phyloP scores from a whole-genome alignment of 768 basidiomycete species.

The Tulasnella sp. region DNA sequence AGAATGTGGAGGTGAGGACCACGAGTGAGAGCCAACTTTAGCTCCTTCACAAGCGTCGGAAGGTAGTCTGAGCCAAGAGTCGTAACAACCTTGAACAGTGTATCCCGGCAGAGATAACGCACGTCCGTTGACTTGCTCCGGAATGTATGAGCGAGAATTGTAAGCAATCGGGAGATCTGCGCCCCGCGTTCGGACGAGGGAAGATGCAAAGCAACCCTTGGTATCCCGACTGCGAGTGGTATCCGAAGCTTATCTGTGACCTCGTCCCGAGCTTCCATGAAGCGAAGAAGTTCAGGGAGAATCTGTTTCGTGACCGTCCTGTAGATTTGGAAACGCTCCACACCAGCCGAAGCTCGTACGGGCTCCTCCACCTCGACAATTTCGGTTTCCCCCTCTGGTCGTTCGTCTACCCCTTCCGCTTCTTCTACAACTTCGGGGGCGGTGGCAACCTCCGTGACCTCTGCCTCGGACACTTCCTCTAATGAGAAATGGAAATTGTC shows the following conservation, averaged over 20 bases:
- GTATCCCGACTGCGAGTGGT: conserved; percentile 79
- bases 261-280: conserved; percentile 76
- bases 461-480: conserved; percentile 38
- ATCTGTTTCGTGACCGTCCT: conserved; percentile 60
- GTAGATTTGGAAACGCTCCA: conserved; percentile 37
- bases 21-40: conserved; percentile 74
- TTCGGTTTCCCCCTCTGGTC: conserved; percentile 22
- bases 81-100: conserved; percentile 69
- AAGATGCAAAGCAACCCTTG: conserved; percentile 72
- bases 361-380: conserved; percentile 23
- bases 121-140: conserved; percentile 93
- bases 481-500: conserved; percentile 90
- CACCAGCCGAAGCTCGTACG: conserved; percentile 37
- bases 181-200: conserved; percentile 53
- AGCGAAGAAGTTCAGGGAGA: conserved; percentile 68
- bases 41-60: conserved; percentile 62
- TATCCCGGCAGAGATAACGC: conserved; percentile 75
- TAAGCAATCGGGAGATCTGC: conserved; percentile 70
- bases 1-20: conserved; percentile 93
- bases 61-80: conserved; percentile 68
- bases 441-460: background rate
- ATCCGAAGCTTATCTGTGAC: conserved; percentile 81
- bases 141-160: conserved; percentile 78
- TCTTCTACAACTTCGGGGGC: conserved; percentile 26
- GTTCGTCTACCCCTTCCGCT: conserved; percentile 26